Base-by-base conservation (phyloP, 192 early-diverging fungal genomes). In the Podila minutissima region DNA sequence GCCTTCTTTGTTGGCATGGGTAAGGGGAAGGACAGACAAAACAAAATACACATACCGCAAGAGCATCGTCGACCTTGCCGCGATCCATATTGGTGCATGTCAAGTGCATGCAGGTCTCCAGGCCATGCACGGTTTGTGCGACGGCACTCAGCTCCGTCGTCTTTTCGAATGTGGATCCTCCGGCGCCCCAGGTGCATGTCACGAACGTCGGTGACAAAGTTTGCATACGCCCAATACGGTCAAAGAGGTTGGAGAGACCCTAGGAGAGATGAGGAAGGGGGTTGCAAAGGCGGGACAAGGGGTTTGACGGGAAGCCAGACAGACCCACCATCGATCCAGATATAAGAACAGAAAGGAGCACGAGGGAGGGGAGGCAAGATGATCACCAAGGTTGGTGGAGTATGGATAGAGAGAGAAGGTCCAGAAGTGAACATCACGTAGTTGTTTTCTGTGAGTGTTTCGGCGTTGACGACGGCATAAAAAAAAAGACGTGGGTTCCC, bases 11-110 rank as follows among this genome's bases (percentile, higher is more conserved):
- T 12, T 46, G 15, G 41, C 41, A 15, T 46, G 41, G 11, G 15
- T 2, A 41, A 41, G 38, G 38, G 7, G 8, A 12, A 7, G 38
- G 12, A 33, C 5, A 33, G 33, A 7, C 33, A 33, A 2, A 7
- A 33, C 13, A 46, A 46, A 46, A 46, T 4, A 12, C 1, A 46
- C 41, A 46, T 83, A 83, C 82, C 74, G 77, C 75, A 17, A 95
- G 71, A 2, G 93, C 95, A 53, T 83, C 74, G 72, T 96, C 93
- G 41, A 96, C 88, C 72, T 92, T 93, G 59, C 91, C 89, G 31
- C 86, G 86, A 20, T 92, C 93, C 94, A 96, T 95, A 76, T 96
- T 96, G 66, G 95, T 96, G 82, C 95, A 96, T 2, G 95, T 96
- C 86, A 96, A 78, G 72, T 96, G 95, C 93, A 95, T 93, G 74